These are phyloP conservation scores for Coleophoma eucalyptorum DNA, from an alignment of 2,329 filamentous ascomycete species.

Conservation along the genomic window DNA sequence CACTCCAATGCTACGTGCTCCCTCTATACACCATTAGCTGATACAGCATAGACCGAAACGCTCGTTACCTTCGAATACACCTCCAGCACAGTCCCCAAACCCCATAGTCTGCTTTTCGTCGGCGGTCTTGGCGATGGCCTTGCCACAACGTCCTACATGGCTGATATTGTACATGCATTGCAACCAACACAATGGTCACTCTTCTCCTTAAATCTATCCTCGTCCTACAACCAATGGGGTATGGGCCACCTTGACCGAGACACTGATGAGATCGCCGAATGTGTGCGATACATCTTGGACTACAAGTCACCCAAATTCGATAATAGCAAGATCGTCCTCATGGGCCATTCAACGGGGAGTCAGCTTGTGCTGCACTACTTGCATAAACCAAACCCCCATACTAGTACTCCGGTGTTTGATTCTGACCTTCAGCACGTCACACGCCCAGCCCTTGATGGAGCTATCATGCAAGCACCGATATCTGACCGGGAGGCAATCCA, in stretches of 20 bases:
- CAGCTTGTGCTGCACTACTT: conserved; percentile 65
- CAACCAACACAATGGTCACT: conserved; percentile 31
- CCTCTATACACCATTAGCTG: no score
- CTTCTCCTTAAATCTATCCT: conserved; percentile 35
- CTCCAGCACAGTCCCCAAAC: conserved; percentile 23
- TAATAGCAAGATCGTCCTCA: conserved; percentile 53
- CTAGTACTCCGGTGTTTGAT: conserved; percentile 18
- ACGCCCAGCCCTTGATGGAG: conserved; percentile 48
- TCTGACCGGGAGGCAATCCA: conserved; percentile 53
- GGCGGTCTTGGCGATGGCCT: conserved; percentile 49
- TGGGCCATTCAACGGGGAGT: conserved; percentile 66
- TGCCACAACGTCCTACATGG: conserved; percentile 43
- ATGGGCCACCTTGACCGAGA: conserved; percentile 32
- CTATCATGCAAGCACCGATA: conserved; percentile 60
- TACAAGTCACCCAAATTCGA: conserved; percentile 29
- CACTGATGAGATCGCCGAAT: conserved; percentile 31
- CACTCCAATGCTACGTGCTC: no score
- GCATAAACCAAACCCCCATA: conserved; percentile 34
- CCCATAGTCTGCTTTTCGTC: conserved; percentile 46
- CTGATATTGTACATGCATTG: conserved; percentile 36
- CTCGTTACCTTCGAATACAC: conserved; percentile 35
- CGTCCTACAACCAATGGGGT: conserved; percentile 32
- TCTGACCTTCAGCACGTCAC: conserved; percentile 25
- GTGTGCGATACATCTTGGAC: conserved; percentile 25
- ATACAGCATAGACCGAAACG: conserved; percentile 29